Conservation (phyloP, 2,329 filamentous ascomycete species). For the Neopestalotiopsis sp. region DNA sequence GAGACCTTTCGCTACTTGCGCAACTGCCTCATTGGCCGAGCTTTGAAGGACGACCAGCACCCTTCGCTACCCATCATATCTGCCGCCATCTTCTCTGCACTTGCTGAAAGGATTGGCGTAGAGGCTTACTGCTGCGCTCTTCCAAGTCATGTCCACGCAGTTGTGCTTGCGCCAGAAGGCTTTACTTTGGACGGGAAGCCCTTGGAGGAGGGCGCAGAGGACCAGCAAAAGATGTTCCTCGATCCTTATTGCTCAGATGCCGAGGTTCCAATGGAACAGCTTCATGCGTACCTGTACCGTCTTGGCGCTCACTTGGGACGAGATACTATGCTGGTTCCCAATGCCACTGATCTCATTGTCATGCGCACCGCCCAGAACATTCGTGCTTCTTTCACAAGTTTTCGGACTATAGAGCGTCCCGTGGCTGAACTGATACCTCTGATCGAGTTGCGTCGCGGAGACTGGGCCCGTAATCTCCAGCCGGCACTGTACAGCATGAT, state of each 20-base stretch:
- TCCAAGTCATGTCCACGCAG: constrained; percentile 83
- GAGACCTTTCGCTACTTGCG: constrained; percentile 77
- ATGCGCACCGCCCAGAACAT: constrained; percentile 83
- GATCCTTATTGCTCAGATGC: constrained; percentile 77
- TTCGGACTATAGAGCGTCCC: constrained; percentile 40
- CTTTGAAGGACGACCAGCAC: constrained; percentile 73
- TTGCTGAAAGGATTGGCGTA: constrained; percentile 77
- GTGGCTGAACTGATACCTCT: constrained; percentile 42
- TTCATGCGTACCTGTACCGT: constrained; percentile 64
- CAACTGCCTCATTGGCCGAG: constrained; percentile 88
- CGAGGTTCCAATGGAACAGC: constrained; percentile 65
- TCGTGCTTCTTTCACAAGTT: constrained; percentile 68
- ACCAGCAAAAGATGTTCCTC: constrained; percentile 72
- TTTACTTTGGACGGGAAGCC: constrained; percentile 62
- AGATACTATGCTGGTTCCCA: constrained; percentile 65
- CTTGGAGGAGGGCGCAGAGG: constrained; percentile 43
- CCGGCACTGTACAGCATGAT: constrained; percentile 72
- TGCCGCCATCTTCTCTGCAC: constrained; percentile 81
- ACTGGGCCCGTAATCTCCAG: constrained; percentile 61
- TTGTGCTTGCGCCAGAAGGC: constrained; percentile 68
- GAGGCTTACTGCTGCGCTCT: constrained; percentile 80
- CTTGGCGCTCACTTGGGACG: constrained; percentile 47
- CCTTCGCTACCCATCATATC: constrained; percentile 87
- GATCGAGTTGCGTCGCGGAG: constrained; percentile 45
- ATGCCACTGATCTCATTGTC: constrained; percentile 70